Evolutionary conservation across 257 asterid species (phyloP).

Genomic region (Thymus quinquecostatus): DNA sequence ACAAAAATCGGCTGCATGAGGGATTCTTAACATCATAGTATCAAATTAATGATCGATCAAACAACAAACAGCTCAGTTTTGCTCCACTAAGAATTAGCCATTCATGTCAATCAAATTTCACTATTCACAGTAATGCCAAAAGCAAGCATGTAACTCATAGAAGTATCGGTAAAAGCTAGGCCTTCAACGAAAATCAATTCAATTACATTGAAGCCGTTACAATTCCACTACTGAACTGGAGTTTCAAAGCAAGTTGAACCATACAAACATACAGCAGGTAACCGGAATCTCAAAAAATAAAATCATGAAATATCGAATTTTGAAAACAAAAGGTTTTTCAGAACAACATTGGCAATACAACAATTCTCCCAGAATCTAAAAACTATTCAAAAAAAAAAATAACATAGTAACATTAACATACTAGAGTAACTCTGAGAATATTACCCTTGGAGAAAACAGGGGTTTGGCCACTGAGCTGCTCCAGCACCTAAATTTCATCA

Average conservation of each 20-base stretch:
- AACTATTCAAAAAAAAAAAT: not conserved
- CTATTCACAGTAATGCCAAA: not conserved
- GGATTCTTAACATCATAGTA: not conserved
- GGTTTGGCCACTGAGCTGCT: constrained; percentile 48
- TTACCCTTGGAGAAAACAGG: constrained; percentile 53
- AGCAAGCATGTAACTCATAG: not conserved
- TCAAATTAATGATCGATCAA: not conserved
- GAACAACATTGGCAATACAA: not conserved
- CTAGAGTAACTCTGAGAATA: not conserved
- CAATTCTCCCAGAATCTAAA: not conserved
- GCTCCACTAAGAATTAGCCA: not conserved
- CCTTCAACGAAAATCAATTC: not conserved
- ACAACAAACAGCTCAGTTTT: not conserved
- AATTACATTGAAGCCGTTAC: not conserved
- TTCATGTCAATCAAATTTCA: not conserved
- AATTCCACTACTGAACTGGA: not conserved
- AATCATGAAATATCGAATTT: not conserved
- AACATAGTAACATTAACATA: not conserved
- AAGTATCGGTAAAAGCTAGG: too few relatives aligned
- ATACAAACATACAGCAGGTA: not conserved
- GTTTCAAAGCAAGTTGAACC: not conserved
- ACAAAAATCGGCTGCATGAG: too few relatives aligned
- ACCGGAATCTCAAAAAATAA: not conserved
- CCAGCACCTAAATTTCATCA: constrained; percentile 34
- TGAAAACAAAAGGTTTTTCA: not conserved